A percentile compares a stretch with the other conserved stretches of the same genome.
These are phyloP conservation scores for Penicillium ucsense DNA, from an alignment of 495 filamentous ascomycete genomes.

Conservation along the genomic window DNA sequence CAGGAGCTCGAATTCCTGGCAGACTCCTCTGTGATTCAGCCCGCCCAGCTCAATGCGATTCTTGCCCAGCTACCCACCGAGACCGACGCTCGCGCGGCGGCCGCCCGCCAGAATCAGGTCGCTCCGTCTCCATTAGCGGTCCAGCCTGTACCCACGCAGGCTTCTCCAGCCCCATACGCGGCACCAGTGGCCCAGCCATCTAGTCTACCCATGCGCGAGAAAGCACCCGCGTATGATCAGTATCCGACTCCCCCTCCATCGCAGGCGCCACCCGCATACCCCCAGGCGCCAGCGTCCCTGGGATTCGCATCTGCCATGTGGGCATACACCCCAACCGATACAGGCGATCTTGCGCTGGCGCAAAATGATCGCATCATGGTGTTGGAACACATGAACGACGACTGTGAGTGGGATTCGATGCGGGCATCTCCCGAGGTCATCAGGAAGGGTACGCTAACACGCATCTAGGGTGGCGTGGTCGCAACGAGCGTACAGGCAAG, in stretches of 20 bases:
- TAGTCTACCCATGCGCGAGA: conserved; percentile 42
- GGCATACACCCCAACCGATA: conserved; percentile 65
- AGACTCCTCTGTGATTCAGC: conserved; percentile 64
- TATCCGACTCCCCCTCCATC: conserved; percentile 35
- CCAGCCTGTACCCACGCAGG: conserved; percentile 21
- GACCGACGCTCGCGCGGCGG: conserved; percentile 26
- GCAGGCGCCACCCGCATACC: conserved; percentile 41
- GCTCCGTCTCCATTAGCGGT: conserved; percentile 4
- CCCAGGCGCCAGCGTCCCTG: conserved; percentile 48
- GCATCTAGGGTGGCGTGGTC: conserved; percentile 63
- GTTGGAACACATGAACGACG: conserved; percentile 82
- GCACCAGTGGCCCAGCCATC: conserved; percentile 37
- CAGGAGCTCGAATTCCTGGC: conserved; percentile 89
- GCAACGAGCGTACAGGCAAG: conserved; percentile 63
- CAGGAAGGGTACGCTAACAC: conserved; percentile 10
- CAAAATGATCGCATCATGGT: conserved; percentile 71
- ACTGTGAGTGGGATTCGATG: conserved; percentile 50
- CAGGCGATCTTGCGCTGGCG: conserved; percentile 67
- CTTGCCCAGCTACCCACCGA: conserved; percentile 63
- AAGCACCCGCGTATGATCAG: conserved; percentile 42
- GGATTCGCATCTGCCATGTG: conserved; percentile 73
- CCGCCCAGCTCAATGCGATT: conserved; percentile 60
- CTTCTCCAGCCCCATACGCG: conserved; percentile 29
- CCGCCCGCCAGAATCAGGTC: conserved; percentile 8
- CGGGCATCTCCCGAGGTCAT: background rate